phyloP scores from a whole-genome alignment of 192 early-diverging fungal genomes.

The Haplosporangium gracile region DNA sequence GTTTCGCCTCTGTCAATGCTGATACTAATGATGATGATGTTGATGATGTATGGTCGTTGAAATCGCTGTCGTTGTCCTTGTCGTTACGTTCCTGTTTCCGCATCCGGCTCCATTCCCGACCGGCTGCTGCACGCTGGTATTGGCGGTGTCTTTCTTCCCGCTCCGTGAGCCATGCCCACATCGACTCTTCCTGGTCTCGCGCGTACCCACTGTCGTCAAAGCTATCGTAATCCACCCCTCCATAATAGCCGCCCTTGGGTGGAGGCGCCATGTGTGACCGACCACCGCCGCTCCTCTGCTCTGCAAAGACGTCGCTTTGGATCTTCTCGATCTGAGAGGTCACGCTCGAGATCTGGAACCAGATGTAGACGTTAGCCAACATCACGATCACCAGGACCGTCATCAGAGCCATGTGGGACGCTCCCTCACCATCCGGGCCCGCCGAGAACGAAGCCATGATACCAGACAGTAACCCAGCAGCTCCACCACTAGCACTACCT shows the following conservation, averaged over 20 bases:
- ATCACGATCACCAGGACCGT: constrained; percentile 32
- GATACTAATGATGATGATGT: constrained; percentile 1
- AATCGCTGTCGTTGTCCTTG: constrained; percentile 14
- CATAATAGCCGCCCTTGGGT: neutral
- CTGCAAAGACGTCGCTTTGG: constrained; percentile 23
- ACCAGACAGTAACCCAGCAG: neutral
- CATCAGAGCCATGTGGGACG: constrained; percentile 30
- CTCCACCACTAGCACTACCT: neutral
- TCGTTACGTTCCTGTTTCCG: neutral
- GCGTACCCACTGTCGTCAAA: constrained; percentile 12
- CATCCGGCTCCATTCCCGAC: neutral
- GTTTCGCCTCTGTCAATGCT: constrained; percentile 24
- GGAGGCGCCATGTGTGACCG: neutral
- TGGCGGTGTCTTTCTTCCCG: constrained; percentile 40
- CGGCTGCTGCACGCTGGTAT: constrained; percentile 15
- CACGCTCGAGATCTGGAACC: constrained; percentile 48
- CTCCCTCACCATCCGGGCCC: constrained; percentile 5
- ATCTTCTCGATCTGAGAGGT: constrained; percentile 52
- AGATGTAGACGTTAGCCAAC: constrained; percentile 51
- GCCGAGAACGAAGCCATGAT: neutral
- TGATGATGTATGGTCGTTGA: constrained; percentile 1
- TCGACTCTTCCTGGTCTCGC: constrained; percentile 46
- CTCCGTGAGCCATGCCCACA: constrained; percentile 57
- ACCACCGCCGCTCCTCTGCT: neutral
- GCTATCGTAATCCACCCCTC: neutral